A percentile compares a stretch with the other conserved stretches of the same genome.
These are phyloP conservation scores for Eimeria falciformis DNA, from an alignment of 169 alveolate genomes.

Conservation along the genomic window DNA sequence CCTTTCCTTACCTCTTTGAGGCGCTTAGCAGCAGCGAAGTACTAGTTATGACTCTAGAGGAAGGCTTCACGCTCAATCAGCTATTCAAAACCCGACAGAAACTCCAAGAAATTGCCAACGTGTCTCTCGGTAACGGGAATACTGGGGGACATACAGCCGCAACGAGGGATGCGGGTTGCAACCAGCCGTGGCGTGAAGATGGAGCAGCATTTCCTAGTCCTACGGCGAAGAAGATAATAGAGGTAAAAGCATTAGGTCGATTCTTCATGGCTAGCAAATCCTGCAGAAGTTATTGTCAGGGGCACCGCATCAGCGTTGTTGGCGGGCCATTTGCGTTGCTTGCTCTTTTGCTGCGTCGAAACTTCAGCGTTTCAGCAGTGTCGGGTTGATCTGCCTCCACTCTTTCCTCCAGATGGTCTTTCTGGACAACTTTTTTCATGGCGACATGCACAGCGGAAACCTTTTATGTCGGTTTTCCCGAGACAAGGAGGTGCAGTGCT, in stretches of 20 bases:
- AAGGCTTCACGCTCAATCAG: slow-evolving; percentile 69
- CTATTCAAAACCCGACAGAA: slow-evolving; percentile 24
- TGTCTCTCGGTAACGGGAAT: neutral
- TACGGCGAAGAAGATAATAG: slow-evolving; percentile 44
- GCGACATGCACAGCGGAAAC: slow-evolving; percentile 80
- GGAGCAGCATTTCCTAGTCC: neutral
- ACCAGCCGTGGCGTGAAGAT: neutral
- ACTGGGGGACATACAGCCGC: neutral
- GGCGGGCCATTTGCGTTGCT: neutral
- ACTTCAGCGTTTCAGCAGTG: slow-evolving; percentile 61
- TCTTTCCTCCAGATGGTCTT: slow-evolving; percentile 76
- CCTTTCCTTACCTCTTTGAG: slow-evolving; percentile 70
- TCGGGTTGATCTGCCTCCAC: slow-evolving; percentile 61
- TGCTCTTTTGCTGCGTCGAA: neutral
- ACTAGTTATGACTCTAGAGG: slow-evolving; percentile 60
- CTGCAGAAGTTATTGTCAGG: neutral
- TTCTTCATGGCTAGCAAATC: neutral
- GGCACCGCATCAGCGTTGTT: too few species aligned
- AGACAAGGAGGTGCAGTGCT: slow-evolving; percentile 36
- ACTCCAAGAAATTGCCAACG: neutral
- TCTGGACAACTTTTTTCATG: slow-evolving; percentile 77
- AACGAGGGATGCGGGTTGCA: neutral
- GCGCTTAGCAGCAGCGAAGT: slow-evolving; percentile 70
- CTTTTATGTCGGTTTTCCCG: slow-evolving; percentile 57
- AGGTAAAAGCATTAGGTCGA: slow-evolving; percentile 17